phyloP scores from a whole-genome alignment of 495 filamentous ascomycete genomes.

The Bathelium albidoporum region DNA sequence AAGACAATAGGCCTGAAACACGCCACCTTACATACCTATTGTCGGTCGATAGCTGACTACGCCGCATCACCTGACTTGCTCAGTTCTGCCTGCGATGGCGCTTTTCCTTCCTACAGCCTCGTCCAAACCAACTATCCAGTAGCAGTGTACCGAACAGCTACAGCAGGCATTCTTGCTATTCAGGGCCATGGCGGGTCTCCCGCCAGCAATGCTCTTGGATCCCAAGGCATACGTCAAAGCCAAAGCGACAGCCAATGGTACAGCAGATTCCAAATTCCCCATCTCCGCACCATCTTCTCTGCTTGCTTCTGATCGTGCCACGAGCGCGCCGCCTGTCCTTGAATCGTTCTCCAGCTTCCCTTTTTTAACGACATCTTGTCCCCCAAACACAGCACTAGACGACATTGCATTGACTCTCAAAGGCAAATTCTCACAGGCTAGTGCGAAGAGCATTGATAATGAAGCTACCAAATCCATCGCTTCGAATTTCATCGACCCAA shows the following conservation, averaged over 20 bases:
- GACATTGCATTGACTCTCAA: background rate
- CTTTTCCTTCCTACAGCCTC: background rate
- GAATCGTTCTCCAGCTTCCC: background rate
- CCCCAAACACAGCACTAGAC: background rate
- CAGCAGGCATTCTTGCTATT: background rate
- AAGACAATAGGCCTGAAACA: no score
- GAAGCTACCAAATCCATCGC: background rate
- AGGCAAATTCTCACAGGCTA: background rate
- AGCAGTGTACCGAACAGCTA: background rate
- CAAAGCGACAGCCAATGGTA: constrained; percentile 8
- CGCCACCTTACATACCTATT: no score
- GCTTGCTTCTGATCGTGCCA: background rate
- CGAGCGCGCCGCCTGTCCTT: background rate
- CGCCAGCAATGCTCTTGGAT: constrained; percentile 13
- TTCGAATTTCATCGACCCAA: constrained; percentile 16
- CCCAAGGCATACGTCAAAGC: constrained; percentile 14
- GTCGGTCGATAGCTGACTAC: no score
- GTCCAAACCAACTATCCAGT: background rate
- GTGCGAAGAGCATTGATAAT: background rate
- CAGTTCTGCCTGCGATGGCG: background rate
- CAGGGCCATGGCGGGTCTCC: background rate
- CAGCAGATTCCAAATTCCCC: background rate
- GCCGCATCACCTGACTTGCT: background rate
- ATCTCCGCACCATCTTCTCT: background rate
- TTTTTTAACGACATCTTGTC: background rate